These are phyloP conservation scores for Talaromyces proteolyticus DNA, from an alignment of 495 filamentous ascomycete genomes.

Conservation along the genomic window DNA sequence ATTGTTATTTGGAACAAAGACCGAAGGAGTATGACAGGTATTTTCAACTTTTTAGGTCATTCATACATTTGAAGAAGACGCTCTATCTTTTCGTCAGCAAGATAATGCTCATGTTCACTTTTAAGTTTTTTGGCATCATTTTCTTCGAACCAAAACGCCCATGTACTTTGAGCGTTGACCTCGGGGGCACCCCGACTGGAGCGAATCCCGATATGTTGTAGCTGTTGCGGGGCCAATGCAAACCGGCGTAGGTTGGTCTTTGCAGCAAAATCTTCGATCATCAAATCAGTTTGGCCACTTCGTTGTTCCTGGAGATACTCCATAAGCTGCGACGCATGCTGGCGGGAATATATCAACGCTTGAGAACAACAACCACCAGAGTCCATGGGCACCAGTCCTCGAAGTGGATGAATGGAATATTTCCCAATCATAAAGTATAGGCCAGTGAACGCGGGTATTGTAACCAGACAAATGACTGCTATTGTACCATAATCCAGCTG, in stretches of 20 bases:
- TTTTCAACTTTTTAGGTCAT: no score
- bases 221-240: slow-evolving; percentile 23
- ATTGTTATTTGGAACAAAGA: no score
- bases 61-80: no score
- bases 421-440: slow-evolving; percentile 42
- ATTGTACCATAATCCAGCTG: slow-evolving; percentile 26
- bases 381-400: slow-evolving; percentile 32
- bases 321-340: slow-evolving; percentile 19
- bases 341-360: slow-evolving; percentile 35
- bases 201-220: slow-evolving; percentile 29
- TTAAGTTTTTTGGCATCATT: slow-evolving; percentile 10
- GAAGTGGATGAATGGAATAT: slow-evolving; percentile 31
- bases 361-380: slow-evolving; percentile 39
- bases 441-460: slow-evolving; percentile 32
- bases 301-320: slow-evolving; percentile 10
- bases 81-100: background rate
- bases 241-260: slow-evolving; percentile 16
- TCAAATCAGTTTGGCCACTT: slow-evolving; percentile 23
- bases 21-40: no score
- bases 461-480: slow-evolving; percentile 26
- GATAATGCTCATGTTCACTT: slow-evolving; percentile 8
- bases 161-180: slow-evolving; percentile 13
- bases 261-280: slow-evolving; percentile 32
- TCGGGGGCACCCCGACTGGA: slow-evolving; percentile 18
- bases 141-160: slow-evolving; percentile 16